Conservation (phyloP, 1,284 basidiomycete genomes). For the Taiwanofungus camphoratus region DNA sequence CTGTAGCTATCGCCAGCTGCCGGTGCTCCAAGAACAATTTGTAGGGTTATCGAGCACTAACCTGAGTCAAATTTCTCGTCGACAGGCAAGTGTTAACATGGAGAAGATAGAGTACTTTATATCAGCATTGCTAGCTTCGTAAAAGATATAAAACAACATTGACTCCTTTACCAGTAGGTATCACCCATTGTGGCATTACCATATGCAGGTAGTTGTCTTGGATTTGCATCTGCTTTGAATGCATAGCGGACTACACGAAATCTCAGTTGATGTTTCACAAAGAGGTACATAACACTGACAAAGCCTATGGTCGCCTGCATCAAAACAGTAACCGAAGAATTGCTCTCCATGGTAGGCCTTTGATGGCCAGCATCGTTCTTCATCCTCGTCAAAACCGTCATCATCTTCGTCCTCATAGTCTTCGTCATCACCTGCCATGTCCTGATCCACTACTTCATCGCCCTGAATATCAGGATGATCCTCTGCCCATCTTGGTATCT, state of each 20-base stretch:
- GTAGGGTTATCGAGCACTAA: no score
- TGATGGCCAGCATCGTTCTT: slow-evolving; percentile 28
- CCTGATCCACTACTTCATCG: no score
- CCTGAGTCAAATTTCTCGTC: no score
- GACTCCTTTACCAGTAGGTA: not conserved
- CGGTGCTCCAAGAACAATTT: no score
- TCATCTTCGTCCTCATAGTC: slow-evolving; percentile 13
- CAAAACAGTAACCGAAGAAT: slow-evolving; percentile 32
- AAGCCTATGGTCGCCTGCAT: slow-evolving; percentile 30
- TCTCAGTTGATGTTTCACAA: not conserved
- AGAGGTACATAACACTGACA: slow-evolving; percentile 16
- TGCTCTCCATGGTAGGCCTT: slow-evolving; percentile 30
- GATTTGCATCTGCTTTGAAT: slow-evolving; percentile 13
- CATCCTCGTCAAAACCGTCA: slow-evolving; percentile 16
- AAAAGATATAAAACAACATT: no score
- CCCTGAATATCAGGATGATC: slow-evolving; percentile 1
- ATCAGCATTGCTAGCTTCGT: no score
- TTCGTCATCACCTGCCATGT: not conserved
- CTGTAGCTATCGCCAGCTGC: no score
- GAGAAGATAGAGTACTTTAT: no score
- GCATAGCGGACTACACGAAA: slow-evolving; percentile 7
- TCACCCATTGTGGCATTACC: slow-evolving; percentile 7
- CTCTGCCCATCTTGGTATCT: slow-evolving; percentile 16
- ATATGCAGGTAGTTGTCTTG: slow-evolving; percentile 4
- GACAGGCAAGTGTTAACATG: no score